Evolutionary conservation across 1,284 basidiomycete genomes (phyloP).

Genomic region (Neonothopanus nambi): DNA sequence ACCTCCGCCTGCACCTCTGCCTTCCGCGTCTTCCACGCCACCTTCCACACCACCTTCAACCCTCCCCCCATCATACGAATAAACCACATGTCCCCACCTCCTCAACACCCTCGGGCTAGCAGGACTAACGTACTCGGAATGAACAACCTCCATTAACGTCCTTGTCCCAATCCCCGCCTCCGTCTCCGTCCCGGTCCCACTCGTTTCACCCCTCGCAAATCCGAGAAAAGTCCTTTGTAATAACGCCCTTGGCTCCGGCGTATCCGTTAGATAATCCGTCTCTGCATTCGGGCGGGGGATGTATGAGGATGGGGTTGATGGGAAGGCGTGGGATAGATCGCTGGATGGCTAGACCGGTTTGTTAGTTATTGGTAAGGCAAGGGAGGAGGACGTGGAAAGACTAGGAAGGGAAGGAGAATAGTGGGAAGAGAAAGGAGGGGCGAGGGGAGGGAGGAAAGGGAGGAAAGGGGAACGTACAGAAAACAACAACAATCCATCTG

Average conservation of each 20-base stretch:
- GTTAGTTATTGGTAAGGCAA: no score
- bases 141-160: slow-evolving; percentile 44
- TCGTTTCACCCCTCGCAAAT: slow-evolving; percentile 27
- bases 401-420: slow-evolving; percentile 28
- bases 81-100: slow-evolving; percentile 34
- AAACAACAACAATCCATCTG: slow-evolving; percentile 46
- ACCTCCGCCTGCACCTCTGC: background rate
- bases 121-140: slow-evolving; percentile 53
- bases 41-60: background rate
- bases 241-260: slow-evolving; percentile 49
- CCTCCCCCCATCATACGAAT: slow-evolving; percentile 15
- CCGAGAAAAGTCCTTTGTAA: slow-evolving; percentile 52
- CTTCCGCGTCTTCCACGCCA: background rate
- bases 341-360: slow-evolving; percentile 36
- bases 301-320: slow-evolving; percentile 45
- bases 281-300: slow-evolving; percentile 48
- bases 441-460: no score
- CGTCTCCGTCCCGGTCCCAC: slow-evolving; percentile 2
- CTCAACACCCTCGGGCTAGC: slow-evolving; percentile 42
- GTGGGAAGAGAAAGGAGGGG: no score
- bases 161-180: slow-evolving; percentile 29
- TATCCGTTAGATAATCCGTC: slow-evolving; percentile 55
- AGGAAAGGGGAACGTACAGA: slow-evolving; percentile 37
- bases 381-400: no score
- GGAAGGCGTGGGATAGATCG: slow-evolving; percentile 45